Base-by-base conservation (phyloP, 768 basidiomycete genomes). In the Ramaria sp. region DNA sequence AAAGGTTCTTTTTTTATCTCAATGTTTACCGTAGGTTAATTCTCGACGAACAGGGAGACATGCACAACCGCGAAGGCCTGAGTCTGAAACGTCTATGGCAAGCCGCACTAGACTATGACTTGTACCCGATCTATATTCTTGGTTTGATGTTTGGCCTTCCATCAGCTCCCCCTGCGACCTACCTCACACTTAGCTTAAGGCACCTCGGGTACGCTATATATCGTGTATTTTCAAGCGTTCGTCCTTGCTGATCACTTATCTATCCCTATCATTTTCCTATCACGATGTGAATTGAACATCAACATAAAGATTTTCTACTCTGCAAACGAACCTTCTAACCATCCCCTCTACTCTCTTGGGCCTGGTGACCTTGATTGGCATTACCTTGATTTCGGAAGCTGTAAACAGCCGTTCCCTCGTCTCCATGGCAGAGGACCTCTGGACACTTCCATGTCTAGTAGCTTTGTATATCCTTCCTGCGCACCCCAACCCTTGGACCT, bases 61-160 rank as follows among this genome's bases (percentile, higher is more conserved):
- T 85, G 83, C 82, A 83, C 65, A 85, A 85, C 57, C 77, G 83
- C 39, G 76, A 85, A 65, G 79, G 76, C 0, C 61, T 85, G 12
- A 70, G 75, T 0, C 34, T 72, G 5, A 71, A 68, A 59, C 69
- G 75, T 5, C 62, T 83, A 3, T 82, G 78, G 75, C 66, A 64
- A 6, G 77, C 80, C 0, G 49, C 81, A 6, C 73, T 71, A 36
- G 82, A 85, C 61, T 83, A 76, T 53, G 81, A 82, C 60, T 64
- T 83, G 9, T 84, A 82, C 81, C 82, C 82, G 0, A 47, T 84
- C 20, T 85, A 85, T 61, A 69, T 80, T 27, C 64, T 81, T 8
- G 77, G 78, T 1, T 63, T 82, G 1, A 67, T 76, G 66, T 81
- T 78, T 52, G 71, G 73, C 20, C 75, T 80, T 56, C 75, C 81